These are phyloP conservation scores for Brettanomyces nanus DNA, from an alignment of 805 yeast genomes.

Conservation along the genomic window DNA sequence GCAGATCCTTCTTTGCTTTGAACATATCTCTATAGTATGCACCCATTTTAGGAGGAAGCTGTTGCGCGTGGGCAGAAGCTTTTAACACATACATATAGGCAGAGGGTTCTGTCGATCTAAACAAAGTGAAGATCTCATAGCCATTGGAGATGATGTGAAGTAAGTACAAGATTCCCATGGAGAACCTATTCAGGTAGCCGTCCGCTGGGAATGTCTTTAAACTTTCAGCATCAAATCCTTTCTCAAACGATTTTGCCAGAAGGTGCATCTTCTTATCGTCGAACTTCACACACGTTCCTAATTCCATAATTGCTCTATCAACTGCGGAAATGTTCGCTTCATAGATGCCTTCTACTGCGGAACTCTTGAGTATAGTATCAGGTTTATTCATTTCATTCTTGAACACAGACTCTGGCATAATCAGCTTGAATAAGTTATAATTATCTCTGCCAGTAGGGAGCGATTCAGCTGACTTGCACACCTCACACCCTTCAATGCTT, in stretches of 20 bases:
- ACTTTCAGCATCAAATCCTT: conserved; percentile 69
- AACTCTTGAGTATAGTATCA: conserved; percentile 55
- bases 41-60: conserved; percentile 45
- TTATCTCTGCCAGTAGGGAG: conserved; percentile 65
- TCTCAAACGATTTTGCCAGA: conserved; percentile 74
- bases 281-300: conserved; percentile 68
- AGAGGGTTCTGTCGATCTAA: conserved; percentile 51
- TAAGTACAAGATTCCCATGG: conserved; percentile 53
- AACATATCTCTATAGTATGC: conserved; percentile 49
- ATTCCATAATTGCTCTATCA: conserved; percentile 69
- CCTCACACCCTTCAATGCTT: conserved; percentile 40
- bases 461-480: conserved; percentile 49
- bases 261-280: conserved; percentile 71
- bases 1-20: conserved; percentile 36
- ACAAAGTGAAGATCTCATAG: conserved; percentile 64
- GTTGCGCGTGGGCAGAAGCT: conserved; percentile 62
- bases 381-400: conserved; percentile 47
- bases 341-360: conserved; percentile 59
- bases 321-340: conserved; percentile 62
- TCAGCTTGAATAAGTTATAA: conserved; percentile 47
- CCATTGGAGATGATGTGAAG: conserved; percentile 66
- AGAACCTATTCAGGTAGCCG: conserved; percentile 46
- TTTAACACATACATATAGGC: conserved; percentile 53
- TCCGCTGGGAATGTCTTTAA: conserved; percentile 37
- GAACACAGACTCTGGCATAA: conserved; percentile 60